These are phyloP conservation scores for Penicillium manginii DNA, from an alignment of 495 filamentous ascomycete species.

Conservation along the genomic window DNA sequence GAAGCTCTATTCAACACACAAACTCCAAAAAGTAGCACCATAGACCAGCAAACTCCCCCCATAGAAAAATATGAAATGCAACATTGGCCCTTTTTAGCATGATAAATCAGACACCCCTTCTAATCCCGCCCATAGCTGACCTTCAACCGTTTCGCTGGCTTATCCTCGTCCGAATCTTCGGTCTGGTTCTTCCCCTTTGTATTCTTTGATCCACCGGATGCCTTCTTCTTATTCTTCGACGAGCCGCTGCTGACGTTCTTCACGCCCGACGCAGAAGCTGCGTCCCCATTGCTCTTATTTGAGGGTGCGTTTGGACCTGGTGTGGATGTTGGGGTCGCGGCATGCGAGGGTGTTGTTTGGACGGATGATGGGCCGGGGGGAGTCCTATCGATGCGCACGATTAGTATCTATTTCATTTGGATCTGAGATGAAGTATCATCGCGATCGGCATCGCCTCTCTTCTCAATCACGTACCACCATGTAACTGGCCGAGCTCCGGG, in stretches of 20 bases:
- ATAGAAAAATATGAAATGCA: conserved; percentile 5
- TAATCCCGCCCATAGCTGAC: conserved; percentile 54
- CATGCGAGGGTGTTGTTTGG: conserved; percentile 54
- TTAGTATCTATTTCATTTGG: not conserved
- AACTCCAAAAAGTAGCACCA: conserved; percentile 19
- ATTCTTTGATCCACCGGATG: conserved; percentile 32
- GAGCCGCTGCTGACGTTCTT: conserved; percentile 24
- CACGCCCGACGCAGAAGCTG: conserved; percentile 23
- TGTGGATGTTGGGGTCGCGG: conserved; percentile 52
- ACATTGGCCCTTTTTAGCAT: not conserved
- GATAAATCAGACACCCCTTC: conserved; percentile 4
- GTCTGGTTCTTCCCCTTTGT: conserved; percentile 39
- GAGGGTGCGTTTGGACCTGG: conserved; percentile 36
- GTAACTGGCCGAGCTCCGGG: conserved; percentile 53
- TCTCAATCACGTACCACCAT: conserved; percentile 44
- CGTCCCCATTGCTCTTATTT: conserved; percentile 34
- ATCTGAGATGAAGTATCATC: no score
- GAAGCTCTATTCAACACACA: conserved; percentile 11
- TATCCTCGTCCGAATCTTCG: conserved; percentile 51
- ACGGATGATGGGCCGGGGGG: conserved; percentile 51
- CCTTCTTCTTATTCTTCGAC: conserved; percentile 54
- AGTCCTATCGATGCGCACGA: conserved; percentile 38
- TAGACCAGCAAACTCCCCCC: conserved; percentile 11
- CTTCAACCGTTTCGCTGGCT: conserved; percentile 54
- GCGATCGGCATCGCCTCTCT: no score